Conservation (phyloP, 2,329 filamentous ascomycete genomes). For the Mycocentrospora acerina region DNA sequence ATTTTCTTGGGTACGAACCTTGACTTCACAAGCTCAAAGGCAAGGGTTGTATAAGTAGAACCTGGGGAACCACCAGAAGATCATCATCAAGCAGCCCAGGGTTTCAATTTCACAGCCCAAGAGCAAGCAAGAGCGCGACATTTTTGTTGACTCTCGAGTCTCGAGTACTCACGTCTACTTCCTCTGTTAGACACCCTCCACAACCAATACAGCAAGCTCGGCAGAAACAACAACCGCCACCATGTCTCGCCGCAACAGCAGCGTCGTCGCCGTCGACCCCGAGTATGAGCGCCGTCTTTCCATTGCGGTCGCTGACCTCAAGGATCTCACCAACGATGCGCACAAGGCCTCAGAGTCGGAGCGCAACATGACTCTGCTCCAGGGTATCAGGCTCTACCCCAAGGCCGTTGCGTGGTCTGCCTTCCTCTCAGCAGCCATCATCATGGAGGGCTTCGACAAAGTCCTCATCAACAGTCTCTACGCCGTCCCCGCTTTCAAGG, state of each 20-base stretch:
- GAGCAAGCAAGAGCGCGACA: conserved; percentile 10
- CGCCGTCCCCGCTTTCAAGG: conserved; percentile 49
- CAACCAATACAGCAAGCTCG: not conserved
- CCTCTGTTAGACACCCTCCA: conserved; percentile 1
- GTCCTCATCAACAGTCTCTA: conserved; percentile 79
- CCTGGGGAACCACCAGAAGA: conserved; percentile 12
- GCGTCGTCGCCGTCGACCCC: conserved; percentile 32
- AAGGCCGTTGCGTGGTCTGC: conserved; percentile 84
- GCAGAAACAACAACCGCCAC: conserved; percentile 6
- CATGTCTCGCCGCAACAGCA: conserved; percentile 38
- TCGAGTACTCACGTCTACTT: not conserved
- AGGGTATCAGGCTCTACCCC: conserved; percentile 79
- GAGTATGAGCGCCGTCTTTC: conserved; percentile 35
- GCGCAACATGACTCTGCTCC: conserved; percentile 57
- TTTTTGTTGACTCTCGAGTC: conserved; percentile 12
- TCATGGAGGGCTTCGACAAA: conserved; percentile 89
- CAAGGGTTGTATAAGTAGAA: conserved; percentile 22
- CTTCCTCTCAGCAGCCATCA: conserved; percentile 81
- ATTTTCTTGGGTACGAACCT: conserved; percentile 10
- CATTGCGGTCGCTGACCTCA: conserved; percentile 29
- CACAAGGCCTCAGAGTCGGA: conserved; percentile 46
- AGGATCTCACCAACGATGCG: conserved; percentile 31
- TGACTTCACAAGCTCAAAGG: conserved; percentile 7
- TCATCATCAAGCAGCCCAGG: conserved; percentile 15
- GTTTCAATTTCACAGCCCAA: conserved; percentile 17